Conservation (phyloP, 495 filamentous ascomycete species). For the Thozetella sp. region DNA sequence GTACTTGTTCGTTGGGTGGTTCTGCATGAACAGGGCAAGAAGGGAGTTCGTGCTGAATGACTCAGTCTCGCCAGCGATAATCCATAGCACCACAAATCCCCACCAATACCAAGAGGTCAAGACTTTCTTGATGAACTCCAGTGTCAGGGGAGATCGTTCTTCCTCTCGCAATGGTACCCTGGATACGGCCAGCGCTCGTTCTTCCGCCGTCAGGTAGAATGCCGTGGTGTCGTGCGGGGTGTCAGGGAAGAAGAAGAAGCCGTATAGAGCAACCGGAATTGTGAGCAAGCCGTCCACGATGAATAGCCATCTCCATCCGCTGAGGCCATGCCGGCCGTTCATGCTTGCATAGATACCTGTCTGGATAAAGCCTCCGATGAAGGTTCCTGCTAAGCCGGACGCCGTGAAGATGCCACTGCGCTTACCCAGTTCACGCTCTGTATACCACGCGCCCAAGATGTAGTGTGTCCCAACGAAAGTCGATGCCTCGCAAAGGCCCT, state of each 20-base stretch:
- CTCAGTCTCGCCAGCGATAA: constrained; percentile 52
- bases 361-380: constrained; percentile 59
- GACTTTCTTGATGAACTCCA: constrained; percentile 36
- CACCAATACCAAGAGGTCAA: constrained; percentile 50
- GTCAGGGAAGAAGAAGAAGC: constrained; percentile 62
- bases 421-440: constrained; percentile 63
- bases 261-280: constrained; percentile 60
- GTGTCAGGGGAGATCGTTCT: constrained; percentile 26
- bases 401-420: constrained; percentile 57
- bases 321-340: constrained; percentile 49
- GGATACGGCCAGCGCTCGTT: constrained; percentile 45
- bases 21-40: constrained; percentile 45
- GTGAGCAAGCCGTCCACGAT: constrained; percentile 56
- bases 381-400: constrained; percentile 51
- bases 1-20: constrained; percentile 29
- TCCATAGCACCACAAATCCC: constrained; percentile 53
- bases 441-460: constrained; percentile 71
- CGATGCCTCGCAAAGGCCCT: constrained; percentile 60
- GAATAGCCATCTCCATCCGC: constrained; percentile 73
- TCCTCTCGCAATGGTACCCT: constrained; percentile 32
- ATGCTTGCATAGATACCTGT: constrained; percentile 56
- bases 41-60: constrained; percentile 51
- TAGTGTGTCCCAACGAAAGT: constrained; percentile 68
- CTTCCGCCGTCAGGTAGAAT: constrained; percentile 45
- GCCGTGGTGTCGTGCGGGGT: constrained; percentile 56